Evolutionary conservation across 1,284 basidiomycete species (phyloP).

Genomic region (Naganishia albida): DNA sequence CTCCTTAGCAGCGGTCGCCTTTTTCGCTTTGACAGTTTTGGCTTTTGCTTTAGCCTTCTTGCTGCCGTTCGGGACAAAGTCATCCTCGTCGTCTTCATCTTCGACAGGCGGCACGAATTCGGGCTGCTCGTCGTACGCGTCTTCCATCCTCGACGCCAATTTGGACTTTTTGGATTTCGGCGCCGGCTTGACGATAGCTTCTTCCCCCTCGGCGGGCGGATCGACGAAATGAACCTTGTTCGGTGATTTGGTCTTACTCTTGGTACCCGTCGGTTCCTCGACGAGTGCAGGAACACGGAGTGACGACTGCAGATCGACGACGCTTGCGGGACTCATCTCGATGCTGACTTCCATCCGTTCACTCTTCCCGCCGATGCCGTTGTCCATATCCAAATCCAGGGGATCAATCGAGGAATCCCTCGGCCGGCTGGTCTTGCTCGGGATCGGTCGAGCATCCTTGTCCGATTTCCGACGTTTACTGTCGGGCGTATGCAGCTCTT

Average conservation of each 20-base stretch:
- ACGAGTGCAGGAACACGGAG: not conserved
- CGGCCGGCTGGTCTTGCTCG: not conserved
- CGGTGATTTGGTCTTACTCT: not conserved
- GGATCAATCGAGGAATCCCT: slow-evolving; percentile 27
- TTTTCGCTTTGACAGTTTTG: slow-evolving; percentile 30
- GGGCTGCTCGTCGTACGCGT: slow-evolving; percentile 16
- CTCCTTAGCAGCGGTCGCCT: slow-evolving; percentile 17
- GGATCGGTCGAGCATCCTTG: not conserved
- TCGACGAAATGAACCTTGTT: slow-evolving; percentile 24
- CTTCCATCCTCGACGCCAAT: not conserved
- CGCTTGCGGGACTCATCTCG: slow-evolving; percentile 14
- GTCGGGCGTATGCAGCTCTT: slow-evolving; percentile 11
- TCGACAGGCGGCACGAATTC: not conserved
- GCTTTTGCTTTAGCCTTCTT: slow-evolving; percentile 23
- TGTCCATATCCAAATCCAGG: slow-evolving; percentile 21
- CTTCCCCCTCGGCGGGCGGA: not conserved
- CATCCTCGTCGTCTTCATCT: slow-evolving; percentile 30
- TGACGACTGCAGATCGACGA: not conserved
- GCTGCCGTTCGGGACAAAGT: slow-evolving; percentile 22
- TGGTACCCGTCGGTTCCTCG: not conserved
- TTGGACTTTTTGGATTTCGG: slow-evolving; percentile 5
- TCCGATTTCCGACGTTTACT: slow-evolving; percentile 13
- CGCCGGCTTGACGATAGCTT: not conserved
- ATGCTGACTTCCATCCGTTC: slow-evolving; percentile 22
- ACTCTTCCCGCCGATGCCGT: not conserved